phyloP scores from a whole-genome alignment of 805 yeast genomes.

The Ogataea naganishii region DNA sequence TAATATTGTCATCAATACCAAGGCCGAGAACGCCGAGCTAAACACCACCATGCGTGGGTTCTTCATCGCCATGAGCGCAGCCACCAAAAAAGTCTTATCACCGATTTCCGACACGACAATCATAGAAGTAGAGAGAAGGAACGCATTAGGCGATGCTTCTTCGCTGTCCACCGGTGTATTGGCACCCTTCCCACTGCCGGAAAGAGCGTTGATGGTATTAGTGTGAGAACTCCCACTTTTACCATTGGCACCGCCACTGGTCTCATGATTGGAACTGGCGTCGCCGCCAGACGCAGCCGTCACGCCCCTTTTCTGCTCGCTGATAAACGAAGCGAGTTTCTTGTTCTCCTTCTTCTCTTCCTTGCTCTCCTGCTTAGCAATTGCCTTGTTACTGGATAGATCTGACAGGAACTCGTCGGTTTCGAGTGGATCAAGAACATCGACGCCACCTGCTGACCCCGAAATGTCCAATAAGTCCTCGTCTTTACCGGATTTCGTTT shows the following conservation, averaged over 20 bases:
- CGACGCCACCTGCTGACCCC: too few relatives aligned
- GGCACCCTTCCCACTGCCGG: not conserved
- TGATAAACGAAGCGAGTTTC: constrained; percentile 8
- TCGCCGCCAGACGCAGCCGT: constrained; percentile 7
- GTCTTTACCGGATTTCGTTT: too few relatives aligned
- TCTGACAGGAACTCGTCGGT: too few relatives aligned
- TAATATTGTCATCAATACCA: constrained; percentile 83
- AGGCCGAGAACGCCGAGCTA: constrained; percentile 75
- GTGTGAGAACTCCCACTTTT: not conserved
- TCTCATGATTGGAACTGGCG: constrained; percentile 5
- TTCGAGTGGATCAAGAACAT: too few relatives aligned
- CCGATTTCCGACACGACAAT: constrained; percentile 94
- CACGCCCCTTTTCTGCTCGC: constrained; percentile 8
- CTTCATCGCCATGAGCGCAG: constrained; percentile 98
- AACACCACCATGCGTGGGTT: constrained; percentile 80
- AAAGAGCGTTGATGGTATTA: not conserved
- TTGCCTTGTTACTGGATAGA: too few relatives aligned
- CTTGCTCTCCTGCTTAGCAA: too few relatives aligned
- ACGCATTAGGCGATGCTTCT: constrained; percentile 34
- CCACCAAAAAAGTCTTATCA: constrained; percentile 93
- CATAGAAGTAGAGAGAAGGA: constrained; percentile 81
- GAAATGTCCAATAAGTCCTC: too few relatives aligned
- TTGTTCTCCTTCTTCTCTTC: constrained; percentile 6
- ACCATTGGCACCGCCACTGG: not conserved
- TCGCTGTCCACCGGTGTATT: not conserved